Percentiles rank a stretch among this genome's conserved stretches.
These are phyloP conservation scores for Cyberlindnera japonica DNA, from an alignment of 805 yeast species.

Conservation along the genomic window DNA sequence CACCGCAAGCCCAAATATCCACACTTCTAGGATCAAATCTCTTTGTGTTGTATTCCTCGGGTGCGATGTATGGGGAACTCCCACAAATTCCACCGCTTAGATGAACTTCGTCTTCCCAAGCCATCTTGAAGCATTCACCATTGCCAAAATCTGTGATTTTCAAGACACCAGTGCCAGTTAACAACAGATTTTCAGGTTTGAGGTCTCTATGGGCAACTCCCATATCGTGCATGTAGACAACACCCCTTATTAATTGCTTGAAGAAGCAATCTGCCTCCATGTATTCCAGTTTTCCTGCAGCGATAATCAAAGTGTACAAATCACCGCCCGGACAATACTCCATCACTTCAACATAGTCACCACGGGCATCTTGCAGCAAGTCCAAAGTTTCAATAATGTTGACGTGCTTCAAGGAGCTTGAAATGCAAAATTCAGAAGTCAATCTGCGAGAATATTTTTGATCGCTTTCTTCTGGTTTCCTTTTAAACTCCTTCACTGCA, in stretches of 20 bases:
- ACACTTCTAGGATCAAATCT: constrained; percentile 80
- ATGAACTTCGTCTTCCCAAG: constrained; percentile 74
- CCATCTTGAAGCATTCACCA: constrained; percentile 78
- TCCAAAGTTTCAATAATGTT: constrained; percentile 78
- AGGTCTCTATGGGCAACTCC: constrained; percentile 89
- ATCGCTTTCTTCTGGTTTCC: constrained; percentile 56
- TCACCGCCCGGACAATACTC: constrained; percentile 84
- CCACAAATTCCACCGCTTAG: constrained; percentile 78
- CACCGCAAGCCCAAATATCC: constrained; percentile 93
- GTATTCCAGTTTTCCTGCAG: constrained; percentile 74
- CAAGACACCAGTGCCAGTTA: constrained; percentile 67
- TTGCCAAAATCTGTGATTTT: constrained; percentile 90
- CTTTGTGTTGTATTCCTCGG: constrained; percentile 65
- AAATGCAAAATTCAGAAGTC: constrained; percentile 79
- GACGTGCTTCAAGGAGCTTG: constrained; percentile 71
- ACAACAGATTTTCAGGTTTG: constrained; percentile 79
- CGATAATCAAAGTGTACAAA: constrained; percentile 66
- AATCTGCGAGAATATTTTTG: constrained; percentile 67
- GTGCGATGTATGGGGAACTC: constrained; percentile 86
- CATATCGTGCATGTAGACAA: constrained; percentile 82
- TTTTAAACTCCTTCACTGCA: constrained; percentile 86
- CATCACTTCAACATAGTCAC: constrained; percentile 83
- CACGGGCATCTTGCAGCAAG: constrained; percentile 73
- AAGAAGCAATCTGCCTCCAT: constrained; percentile 88
- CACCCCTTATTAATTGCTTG: constrained; percentile 81